These are phyloP conservation scores for Endotrypanum monterogeii DNA, from an alignment of 208 protist genomes.

Conservation along the genomic window DNA sequence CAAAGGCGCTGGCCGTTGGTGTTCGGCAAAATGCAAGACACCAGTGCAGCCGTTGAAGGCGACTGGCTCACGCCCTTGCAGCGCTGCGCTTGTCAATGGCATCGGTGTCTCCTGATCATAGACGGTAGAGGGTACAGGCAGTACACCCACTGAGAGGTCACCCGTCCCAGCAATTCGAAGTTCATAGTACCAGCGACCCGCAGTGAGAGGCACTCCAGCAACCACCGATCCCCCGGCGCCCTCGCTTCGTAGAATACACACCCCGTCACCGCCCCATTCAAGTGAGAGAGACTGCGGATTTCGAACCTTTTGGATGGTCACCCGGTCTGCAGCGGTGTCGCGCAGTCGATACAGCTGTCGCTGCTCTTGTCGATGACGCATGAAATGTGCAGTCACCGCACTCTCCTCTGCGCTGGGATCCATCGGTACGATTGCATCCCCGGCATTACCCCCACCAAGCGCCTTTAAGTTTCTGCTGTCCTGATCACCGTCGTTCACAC, in stretches of 20 bases:
- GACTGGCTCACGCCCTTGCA: slow-evolving; percentile 40
- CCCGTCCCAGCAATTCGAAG: slow-evolving; percentile 62
- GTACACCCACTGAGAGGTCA: slow-evolving; percentile 76
- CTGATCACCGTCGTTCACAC: background rate
- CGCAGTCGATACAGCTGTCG: slow-evolving; percentile 62
- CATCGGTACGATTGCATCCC: background rate
- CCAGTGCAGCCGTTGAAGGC: slow-evolving; percentile 82
- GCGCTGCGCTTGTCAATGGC: slow-evolving; percentile 17
- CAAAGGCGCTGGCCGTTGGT: background rate
- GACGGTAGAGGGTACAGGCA: slow-evolving; percentile 30
- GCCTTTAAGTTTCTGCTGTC: background rate
- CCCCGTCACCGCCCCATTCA: slow-evolving; percentile 74
- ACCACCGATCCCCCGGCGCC: slow-evolving; percentile 46
- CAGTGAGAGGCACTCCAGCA: slow-evolving; percentile 55
- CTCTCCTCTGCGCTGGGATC: slow-evolving; percentile 15
- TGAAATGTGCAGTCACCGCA: slow-evolving; percentile 45
- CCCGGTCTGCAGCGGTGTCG: slow-evolving; percentile 49
- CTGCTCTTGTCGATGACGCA: slow-evolving; percentile 65
- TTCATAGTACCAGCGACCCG: slow-evolving; percentile 91
- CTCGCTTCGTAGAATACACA: slow-evolving; percentile 63
- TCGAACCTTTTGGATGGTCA: slow-evolving; percentile 62
- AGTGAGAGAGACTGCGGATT: slow-evolving; percentile 63
- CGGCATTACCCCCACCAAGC: background rate
- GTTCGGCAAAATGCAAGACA: slow-evolving; percentile 33
- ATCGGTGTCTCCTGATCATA: slow-evolving; percentile 18